Base-by-base conservation (phyloP, 768 basidiomycete species). In the Tylopilus cervinicoccineus region DNA sequence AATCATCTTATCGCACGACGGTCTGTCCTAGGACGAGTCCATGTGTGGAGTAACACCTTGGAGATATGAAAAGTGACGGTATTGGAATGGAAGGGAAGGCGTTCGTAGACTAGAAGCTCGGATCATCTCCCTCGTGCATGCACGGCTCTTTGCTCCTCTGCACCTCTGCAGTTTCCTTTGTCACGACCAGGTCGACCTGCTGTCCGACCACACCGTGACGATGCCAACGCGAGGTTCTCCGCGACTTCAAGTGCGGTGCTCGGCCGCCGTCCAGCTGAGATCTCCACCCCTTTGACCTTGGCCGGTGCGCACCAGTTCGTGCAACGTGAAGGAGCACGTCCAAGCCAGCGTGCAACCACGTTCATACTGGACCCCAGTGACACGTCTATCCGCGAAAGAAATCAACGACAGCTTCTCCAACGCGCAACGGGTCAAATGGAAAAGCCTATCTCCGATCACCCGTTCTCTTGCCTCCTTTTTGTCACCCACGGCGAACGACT, bases 401-500 rank as follows among this genome's bases (percentile, higher is more conserved):
- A n/a, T n/a, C 19, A 36, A 20, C 40, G 40, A 38, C 12, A 38
- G 27, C n/a, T 37, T 45, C 49, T 38, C 20, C 7, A 14, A 32
- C 41, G n/a, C n/a, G 28, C 27, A 46, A 26, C 51, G 42, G n/a
- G 51, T 19, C 23, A 26, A 60, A 45, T n/a, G n/a, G 37, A 49
- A 62, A 58, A 64, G 58, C 57, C 50, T 58, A 64, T 66, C 55
- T 54, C 61, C 60, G 52, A 64, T 69, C 44, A 63, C 52, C 29
- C 47, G 51, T 20, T 60, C 60, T 42, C 54, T n/a, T n/a, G 51
- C 33, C 52, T 65, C 42, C 24, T 41, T 50, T 62, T 23, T n/a
- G n/a, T 81, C 28, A 85, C 65, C 78, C 26, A 73, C 79, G 8
- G 58, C 83, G 28, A 83, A 81, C 8, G 79, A 39, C 83, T 0